A percentile compares a stretch with the other conserved stretches of the same genome.
phyloP scores from a whole-genome alignment of 2,329 filamentous ascomycete genomes.

The Hysterium pulicare region DNA sequence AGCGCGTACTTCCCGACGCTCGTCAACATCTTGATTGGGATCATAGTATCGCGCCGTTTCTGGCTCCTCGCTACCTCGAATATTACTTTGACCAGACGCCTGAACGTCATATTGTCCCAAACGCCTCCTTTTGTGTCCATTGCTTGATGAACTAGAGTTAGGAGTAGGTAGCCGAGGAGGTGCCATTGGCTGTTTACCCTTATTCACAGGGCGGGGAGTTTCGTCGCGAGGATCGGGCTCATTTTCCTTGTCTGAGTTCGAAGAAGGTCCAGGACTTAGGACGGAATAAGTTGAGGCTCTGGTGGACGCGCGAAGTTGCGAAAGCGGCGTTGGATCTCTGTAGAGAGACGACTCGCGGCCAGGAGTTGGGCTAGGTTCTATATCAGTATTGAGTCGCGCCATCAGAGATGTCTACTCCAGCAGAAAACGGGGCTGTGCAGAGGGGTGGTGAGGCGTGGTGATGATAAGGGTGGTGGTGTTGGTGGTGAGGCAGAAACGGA shows the following conservation, averaged over 20 bases:
- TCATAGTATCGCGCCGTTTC: constrained; percentile 58
- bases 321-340: constrained; percentile 33
- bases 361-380: constrained; percentile 26
- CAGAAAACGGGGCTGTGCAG: neutral
- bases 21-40: constrained; percentile 73
- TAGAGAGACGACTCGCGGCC: constrained; percentile 33
- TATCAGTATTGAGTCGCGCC: constrained; percentile 36
- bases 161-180: constrained; percentile 36
- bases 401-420: constrained; percentile 14
- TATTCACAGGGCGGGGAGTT: constrained; percentile 29
- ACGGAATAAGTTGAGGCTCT: constrained; percentile 22
- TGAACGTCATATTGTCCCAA: constrained; percentile 34
- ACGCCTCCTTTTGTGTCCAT: constrained; percentile 45
- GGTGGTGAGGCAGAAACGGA: neutral
- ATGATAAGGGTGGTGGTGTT: no score
- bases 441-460: no score
- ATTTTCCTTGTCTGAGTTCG: constrained; percentile 47
- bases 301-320: constrained; percentile 6
- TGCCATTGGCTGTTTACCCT: constrained; percentile 43
- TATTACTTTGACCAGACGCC: constrained; percentile 2
- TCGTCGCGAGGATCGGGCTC: constrained; percentile 22
- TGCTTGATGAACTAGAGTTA: constrained; percentile 34
- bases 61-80: constrained; percentile 1
- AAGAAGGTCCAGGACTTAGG: constrained; percentile 27
- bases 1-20: constrained; percentile 68